Evolutionary conservation across 352 stramenopile genomes (phyloP).

Genomic region (Phytophthora pinifolia): DNA sequence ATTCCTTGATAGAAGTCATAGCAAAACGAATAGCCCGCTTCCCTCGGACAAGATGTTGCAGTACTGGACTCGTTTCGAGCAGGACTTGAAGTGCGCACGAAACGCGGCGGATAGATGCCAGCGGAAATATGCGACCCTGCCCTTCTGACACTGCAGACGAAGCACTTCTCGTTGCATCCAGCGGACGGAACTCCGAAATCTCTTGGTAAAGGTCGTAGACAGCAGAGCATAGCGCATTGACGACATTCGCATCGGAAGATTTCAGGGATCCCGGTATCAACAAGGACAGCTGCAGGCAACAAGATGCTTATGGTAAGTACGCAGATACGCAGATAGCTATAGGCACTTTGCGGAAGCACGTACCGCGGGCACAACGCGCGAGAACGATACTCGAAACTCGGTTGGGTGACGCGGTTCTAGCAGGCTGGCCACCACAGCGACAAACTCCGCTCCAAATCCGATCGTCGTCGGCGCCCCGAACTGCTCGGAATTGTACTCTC

Average conservation of each 20-base stretch:
- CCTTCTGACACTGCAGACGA: not conserved
- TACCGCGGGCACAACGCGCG: conserved; percentile 37
- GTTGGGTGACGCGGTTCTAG: conserved; percentile 35
- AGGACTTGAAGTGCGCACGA: conserved; percentile 41
- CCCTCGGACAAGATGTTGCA: conserved; percentile 32
- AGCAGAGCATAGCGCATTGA: conserved; percentile 32
- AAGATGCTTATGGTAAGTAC: conserved; percentile 1
- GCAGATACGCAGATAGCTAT: not conserved
- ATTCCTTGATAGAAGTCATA: conserved; percentile 38
- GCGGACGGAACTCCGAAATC: conserved; percentile 17
- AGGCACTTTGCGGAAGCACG: conserved; percentile 7
- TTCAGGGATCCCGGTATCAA: conserved; percentile 21
- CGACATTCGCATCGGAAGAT: conserved; percentile 16
- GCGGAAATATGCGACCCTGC: conserved; percentile 16
- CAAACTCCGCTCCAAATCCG: conserved; percentile 16
- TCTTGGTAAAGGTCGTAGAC: conserved; percentile 47
- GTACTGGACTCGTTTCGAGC: conserved; percentile 30
- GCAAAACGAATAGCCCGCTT: conserved; percentile 42
- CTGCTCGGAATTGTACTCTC: conserved; percentile 5
- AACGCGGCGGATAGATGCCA: conserved; percentile 29
- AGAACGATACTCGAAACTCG: conserved; percentile 42
- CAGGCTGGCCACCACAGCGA: conserved; percentile 23
- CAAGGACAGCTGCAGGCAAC: conserved; percentile 22
- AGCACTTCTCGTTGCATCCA: conserved; percentile 1
- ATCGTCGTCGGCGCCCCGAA: conserved; percentile 5